Evolutionary conservation across 202 grass and related monocot genomes (phyloP).

Genomic region (Miscanthus sacchariflorus): DNA sequence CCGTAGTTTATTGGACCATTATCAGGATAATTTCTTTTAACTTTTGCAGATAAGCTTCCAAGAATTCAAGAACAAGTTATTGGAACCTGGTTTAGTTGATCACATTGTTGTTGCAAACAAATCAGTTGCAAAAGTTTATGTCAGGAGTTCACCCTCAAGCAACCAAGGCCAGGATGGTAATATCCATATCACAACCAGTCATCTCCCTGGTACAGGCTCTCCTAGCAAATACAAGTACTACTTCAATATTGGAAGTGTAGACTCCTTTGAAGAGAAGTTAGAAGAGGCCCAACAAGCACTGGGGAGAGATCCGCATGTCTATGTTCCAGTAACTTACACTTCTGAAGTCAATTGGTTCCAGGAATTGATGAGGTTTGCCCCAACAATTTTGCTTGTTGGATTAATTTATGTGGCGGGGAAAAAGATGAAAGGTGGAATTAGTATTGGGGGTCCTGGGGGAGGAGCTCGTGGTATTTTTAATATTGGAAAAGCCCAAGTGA

Average conservation of each 20-base stretch:
- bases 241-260: slow-evolving; percentile 98
- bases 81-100: slow-evolving; percentile 96
- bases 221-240: slow-evolving; percentile 84
- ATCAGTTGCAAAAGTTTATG: slow-evolving; percentile 94
- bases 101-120: slow-evolving; percentile 91
- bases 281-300: slow-evolving; percentile 93
- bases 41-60: slow-evolving; percentile 95
- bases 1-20: slow-evolving; percentile 26
- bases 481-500: slow-evolving; percentile 88
- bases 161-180: slow-evolving; percentile 60
- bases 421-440: slow-evolving; percentile 96
- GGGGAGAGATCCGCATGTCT: slow-evolving; percentile 84
- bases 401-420: slow-evolving; percentile 91
- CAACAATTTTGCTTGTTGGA: slow-evolving; percentile 88
- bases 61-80: slow-evolving; percentile 98
- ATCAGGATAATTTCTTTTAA: slow-evolving; percentile 31
- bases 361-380: slow-evolving; percentile 90
- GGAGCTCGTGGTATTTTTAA: slow-evolving; percentile 66
- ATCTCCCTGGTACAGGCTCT: too few relatives aligned
- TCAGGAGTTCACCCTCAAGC: slow-evolving; percentile 63
- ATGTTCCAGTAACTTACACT: slow-evolving; percentile 92
- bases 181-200: too few relatives aligned
- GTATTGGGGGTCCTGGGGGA: slow-evolving; percentile 60
- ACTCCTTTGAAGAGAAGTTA: slow-evolving; percentile 98
- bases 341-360: slow-evolving; percentile 92